These are phyloP conservation scores for Tephrocybe sp. DNA, from an alignment of 768 basidiomycete species.

Conservation along the genomic window DNA sequence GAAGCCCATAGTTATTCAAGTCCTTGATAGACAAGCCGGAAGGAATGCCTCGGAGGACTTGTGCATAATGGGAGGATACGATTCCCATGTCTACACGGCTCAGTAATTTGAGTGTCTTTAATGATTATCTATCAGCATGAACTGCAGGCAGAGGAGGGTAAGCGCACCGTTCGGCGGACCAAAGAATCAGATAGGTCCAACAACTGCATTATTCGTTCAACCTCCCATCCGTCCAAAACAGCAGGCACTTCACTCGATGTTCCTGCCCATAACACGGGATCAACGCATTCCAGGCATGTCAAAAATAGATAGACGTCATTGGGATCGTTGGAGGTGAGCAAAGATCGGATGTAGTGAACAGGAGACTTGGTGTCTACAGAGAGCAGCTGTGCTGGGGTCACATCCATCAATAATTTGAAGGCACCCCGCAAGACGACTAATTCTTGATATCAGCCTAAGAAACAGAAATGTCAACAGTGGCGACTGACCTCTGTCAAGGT, in stretches of 20 bases:
- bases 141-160: not conserved
- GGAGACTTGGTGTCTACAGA: constrained; percentile 28
- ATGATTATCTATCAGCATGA: constrained; percentile 8
- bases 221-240: constrained; percentile 68
- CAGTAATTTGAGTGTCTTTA: constrained; percentile 63
- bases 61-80: constrained; percentile 51
- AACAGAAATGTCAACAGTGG: not conserved
- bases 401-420: constrained; percentile 33
- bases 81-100: constrained; percentile 56
- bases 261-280: constrained; percentile 68
- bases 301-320: constrained; percentile 70
- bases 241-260: constrained; percentile 45
- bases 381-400: constrained; percentile 26
- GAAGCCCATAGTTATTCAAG: constrained; percentile 39
- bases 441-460: constrained; percentile 8
- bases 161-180: constrained; percentile 57
- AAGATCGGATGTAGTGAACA: constrained; percentile 47
- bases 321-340: constrained; percentile 54
- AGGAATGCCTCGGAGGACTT: constrained; percentile 38
- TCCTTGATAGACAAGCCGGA: constrained; percentile 29
- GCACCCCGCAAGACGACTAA: constrained; percentile 34
- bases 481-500: constrained; percentile 22
- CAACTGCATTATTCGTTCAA: constrained; percentile 67
- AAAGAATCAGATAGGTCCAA: constrained; percentile 57
- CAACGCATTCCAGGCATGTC: constrained; percentile 56